Evolutionary conservation across 768 basidiomycete genomes (phyloP).

Genomic region (Phallus indusiatus): DNA sequence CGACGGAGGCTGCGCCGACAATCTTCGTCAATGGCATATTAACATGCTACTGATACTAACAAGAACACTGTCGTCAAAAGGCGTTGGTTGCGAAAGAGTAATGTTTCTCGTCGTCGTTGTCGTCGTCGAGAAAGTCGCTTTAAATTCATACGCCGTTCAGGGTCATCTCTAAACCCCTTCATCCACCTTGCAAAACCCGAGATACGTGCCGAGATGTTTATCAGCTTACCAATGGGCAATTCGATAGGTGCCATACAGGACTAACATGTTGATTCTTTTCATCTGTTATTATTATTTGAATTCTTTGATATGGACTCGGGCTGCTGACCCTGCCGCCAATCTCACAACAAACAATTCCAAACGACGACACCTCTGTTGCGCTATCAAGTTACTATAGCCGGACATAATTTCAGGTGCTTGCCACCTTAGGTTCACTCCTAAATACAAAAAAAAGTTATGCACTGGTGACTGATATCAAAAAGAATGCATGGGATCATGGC

Average conservation of each 20-base stretch:
- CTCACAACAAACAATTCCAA: slow-evolving; percentile 55
- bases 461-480: background rate
- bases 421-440: slow-evolving; percentile 63
- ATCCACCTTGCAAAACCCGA: too few species aligned
- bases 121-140: background rate
- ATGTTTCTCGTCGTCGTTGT: background rate
- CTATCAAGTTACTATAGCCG: slow-evolving; percentile 36
- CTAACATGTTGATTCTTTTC: background rate
- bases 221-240: background rate
- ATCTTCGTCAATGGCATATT: background rate
- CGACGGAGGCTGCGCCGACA: background rate
- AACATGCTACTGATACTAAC: background rate
- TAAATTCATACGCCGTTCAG: background rate
- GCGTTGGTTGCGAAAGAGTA: background rate
- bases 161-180: too few species aligned
- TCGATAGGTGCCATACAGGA: slow-evolving; percentile 6
- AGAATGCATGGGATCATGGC: too few species aligned
- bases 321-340: slow-evolving; percentile 38
- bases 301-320: background rate
- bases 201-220: too few species aligned
- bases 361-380: slow-evolving; percentile 60
- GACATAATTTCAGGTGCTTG: slow-evolving; percentile 58
- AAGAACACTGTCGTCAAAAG: background rate
- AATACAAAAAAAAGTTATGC: background rate
- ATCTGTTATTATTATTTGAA: background rate